Evolutionary conservation across 2,329 filamentous ascomycete species (phyloP).

Genomic region (Chaetomiaceae sp.): DNA sequence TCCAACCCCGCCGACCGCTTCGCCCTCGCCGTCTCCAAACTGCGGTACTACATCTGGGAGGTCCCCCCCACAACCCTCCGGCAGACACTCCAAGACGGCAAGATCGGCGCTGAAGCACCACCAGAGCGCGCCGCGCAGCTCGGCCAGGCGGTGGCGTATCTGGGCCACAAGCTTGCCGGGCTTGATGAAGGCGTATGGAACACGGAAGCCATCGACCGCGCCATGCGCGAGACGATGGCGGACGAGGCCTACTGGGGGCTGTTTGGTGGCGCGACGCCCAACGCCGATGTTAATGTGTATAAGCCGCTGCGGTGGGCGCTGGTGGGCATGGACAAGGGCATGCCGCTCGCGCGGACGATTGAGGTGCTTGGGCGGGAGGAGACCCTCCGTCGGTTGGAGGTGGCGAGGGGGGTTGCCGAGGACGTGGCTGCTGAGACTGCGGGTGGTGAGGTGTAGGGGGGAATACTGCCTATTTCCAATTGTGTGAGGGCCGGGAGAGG

Average conservation of each 20-base stretch:
- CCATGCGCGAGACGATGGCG: neutral
- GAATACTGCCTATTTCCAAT: too few relatives aligned
- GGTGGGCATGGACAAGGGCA: slow-evolving; percentile 25
- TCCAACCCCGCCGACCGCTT: slow-evolving; percentile 1
- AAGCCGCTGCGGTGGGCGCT: slow-evolving; percentile 31
- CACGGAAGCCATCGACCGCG: neutral
- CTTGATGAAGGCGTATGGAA: neutral
- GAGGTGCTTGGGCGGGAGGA: slow-evolving; percentile 30
- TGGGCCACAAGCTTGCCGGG: slow-evolving; percentile 8
- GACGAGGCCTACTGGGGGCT: neutral
- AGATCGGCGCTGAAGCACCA: neutral
- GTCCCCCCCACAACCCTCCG: slow-evolving; percentile 8
- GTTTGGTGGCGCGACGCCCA: neutral
- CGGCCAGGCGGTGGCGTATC: slow-evolving; percentile 2
- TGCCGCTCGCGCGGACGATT: slow-evolving; percentile 26
- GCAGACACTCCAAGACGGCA: neutral
- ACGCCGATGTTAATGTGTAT: slow-evolving; percentile 22
- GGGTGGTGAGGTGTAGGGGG: too few relatives aligned
- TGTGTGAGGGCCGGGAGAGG: too few relatives aligned
- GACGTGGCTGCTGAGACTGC: neutral
- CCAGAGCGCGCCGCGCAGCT: neutral
- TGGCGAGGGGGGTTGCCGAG: slow-evolving; percentile 1
- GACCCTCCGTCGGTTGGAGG: slow-evolving; percentile 24
- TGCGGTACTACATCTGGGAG: slow-evolving; percentile 29
- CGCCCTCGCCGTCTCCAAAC: slow-evolving; percentile 12